These are phyloP conservation scores for Nevesoporus exiguus DNA, from an alignment of 768 basidiomycete species.

Conservation along the genomic window DNA sequence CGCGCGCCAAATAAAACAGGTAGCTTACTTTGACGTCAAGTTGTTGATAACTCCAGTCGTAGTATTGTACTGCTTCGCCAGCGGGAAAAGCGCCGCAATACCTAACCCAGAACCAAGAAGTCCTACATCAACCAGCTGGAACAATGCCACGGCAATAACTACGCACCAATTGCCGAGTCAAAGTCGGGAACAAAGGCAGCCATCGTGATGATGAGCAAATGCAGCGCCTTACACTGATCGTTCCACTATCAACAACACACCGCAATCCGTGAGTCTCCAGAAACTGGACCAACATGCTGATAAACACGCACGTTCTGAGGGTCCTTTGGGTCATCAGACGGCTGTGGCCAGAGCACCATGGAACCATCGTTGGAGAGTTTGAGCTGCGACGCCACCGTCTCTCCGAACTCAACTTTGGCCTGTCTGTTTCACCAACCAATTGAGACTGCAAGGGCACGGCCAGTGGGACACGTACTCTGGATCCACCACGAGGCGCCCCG, in stretches of 20 bases:
- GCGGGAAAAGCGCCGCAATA: conserved; percentile 47
- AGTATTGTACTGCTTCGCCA: conserved; percentile 44
- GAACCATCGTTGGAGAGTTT: conserved; percentile 45
- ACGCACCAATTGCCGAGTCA: conserved; percentile 46
- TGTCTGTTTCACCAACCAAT: conserved; percentile 33
- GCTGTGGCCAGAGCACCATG: conserved; percentile 55
- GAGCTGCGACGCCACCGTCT: conserved; percentile 40
- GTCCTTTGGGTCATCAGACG: conserved; percentile 45
- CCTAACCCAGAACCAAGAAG: conserved; percentile 25
- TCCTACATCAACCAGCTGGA: neutral
- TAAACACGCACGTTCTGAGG: conserved; percentile 47
- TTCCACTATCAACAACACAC: conserved; percentile 37
- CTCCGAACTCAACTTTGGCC: conserved; percentile 49
- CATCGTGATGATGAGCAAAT: conserved; percentile 47
- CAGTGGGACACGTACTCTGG: conserved; percentile 43
- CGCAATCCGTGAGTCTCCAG: neutral
- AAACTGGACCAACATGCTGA: neutral
- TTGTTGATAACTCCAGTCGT: conserved; percentile 49
- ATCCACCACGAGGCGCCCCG: conserved; percentile 60
- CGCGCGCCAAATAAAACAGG: neutral
- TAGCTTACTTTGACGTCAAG: conserved; percentile 41
- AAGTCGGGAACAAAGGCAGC: conserved; percentile 56
- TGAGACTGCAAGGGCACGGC: neutral
- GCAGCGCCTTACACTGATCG: conserved; percentile 41
- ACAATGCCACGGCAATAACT: too few relatives aligned